Percentiles rank a stretch among this genome's conserved stretches.
These are phyloP conservation scores for Camellia lanceoleosa DNA, from an alignment of 148 eudicot genomes.

Conservation along the genomic window DNA sequence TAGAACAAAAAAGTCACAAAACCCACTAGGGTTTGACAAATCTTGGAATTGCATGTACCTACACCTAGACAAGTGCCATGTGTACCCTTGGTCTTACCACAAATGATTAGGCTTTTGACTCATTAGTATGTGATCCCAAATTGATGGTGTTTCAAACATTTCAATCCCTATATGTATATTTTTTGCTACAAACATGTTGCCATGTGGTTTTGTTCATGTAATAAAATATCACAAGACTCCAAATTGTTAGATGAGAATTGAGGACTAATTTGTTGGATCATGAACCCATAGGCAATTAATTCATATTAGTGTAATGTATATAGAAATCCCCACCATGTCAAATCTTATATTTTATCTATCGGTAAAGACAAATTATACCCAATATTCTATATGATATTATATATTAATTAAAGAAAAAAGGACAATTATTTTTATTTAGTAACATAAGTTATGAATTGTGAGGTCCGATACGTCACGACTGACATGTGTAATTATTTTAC, in stretches of 20 bases:
- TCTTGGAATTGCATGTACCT: neutral
- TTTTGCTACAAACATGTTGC: no score
- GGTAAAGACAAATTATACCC: neutral
- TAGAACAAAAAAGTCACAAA: neutral
- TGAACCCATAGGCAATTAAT: no score
- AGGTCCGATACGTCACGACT: neutral
- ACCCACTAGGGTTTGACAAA: neutral
- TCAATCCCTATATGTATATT: no score
- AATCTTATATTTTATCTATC: neutral
- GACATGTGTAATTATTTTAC: neutral
- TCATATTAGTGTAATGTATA: no score
- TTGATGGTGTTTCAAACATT: neutral
- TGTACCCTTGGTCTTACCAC: slow-evolving; percentile 2
- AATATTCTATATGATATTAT: neutral
- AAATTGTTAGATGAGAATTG: no score
- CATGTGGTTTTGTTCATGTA: no score
- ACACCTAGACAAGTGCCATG: slow-evolving; percentile 8
- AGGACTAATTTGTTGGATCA: no score
- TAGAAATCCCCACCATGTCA: no score
- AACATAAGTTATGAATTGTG: neutral
- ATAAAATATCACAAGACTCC: no score
- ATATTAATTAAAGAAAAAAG: neutral
- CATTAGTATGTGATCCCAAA: neutral
- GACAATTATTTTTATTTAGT: neutral
- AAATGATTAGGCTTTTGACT: slow-evolving; percentile 11